Conservation (phyloP, 2,329 filamentous ascomycete species). For the Exserohilum rostratum region DNA sequence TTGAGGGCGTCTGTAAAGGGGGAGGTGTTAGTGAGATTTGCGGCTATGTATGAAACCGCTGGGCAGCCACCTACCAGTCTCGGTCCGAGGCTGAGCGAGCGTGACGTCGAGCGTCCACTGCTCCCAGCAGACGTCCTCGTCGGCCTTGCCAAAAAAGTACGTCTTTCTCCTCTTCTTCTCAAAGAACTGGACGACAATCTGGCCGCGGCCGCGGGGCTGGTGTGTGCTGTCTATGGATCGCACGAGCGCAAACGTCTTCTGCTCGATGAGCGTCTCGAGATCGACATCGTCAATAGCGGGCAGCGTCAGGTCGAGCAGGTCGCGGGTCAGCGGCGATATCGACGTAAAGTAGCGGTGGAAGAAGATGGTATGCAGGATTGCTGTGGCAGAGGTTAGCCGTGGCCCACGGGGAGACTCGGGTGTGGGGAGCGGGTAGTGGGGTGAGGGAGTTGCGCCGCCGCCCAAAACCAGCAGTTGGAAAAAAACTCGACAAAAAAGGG, state of each 20-base stretch:
- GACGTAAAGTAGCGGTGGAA: constrained; percentile 97
- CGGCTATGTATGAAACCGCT: background rate
- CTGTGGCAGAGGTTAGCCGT: constrained; percentile 54
- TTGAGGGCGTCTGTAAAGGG: constrained; percentile 76
- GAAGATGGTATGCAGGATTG: constrained; percentile 95
- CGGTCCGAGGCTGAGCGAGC: constrained; percentile 86
- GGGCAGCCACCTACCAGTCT: constrained; percentile 69
- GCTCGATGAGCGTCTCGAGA: constrained; percentile 91
- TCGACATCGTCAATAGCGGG: constrained; percentile 89
- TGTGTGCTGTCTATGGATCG: constrained; percentile 71
- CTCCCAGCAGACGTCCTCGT: constrained; percentile 97
- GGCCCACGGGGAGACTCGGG: constrained; percentile 9
- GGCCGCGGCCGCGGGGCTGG: constrained; percentile 68
- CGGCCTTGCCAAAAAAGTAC: constrained; percentile 73
- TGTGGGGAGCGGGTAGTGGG: constrained; percentile 11
- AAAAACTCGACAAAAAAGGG: background rate
- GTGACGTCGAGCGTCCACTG: constrained; percentile 93
- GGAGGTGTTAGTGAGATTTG: constrained; percentile 9
- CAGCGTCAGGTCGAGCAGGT: constrained; percentile 87
- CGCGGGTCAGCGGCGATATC: constrained; percentile 79
- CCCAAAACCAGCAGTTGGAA: constrained; percentile 3
- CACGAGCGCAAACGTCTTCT: constrained; percentile 78
- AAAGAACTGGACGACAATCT: constrained; percentile 89
- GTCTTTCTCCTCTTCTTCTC: constrained; percentile 86
- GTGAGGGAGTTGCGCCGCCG: constrained; percentile 9